Base-by-base conservation (phyloP, 163 green algal genomes). In the Volvox carteri region DNA sequence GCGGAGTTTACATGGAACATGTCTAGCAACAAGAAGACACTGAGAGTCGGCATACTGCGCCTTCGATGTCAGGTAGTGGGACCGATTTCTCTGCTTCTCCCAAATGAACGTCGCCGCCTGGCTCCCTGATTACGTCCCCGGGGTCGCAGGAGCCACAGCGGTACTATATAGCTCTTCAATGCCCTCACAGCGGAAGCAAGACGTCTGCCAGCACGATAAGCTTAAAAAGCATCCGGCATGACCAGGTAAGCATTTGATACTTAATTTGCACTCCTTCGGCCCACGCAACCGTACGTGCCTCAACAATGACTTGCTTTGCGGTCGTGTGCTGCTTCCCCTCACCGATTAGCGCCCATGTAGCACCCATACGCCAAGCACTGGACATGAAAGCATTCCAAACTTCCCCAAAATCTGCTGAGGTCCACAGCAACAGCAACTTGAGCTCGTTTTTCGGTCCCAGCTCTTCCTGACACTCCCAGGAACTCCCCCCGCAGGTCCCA, bases 141-240 rank as follows among this genome's bases (percentile, higher is more conserved):
- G 41, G n/a, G 85, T n/a, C 33, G 18, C 90, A 93, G 90, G 83
- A 93, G 42, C 65, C 90, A 28, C 76, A 83, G 14, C 84, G 76
- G 14, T 93, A 93, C 84, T 86, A 90, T 72, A 42, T 93, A 14
- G 74, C 42, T 46, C 8, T 93, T 0, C 86, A 92, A 30, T 67
- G 90, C 28, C 46, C 90, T 0, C 25, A 50, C 0, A 44, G 41
- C 25, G 54, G 81, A 0, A 77, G 88, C 41, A 9, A 67, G 16
- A 60, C 90, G 6, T 39, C 86, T 2, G 90, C 44, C 33, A 52
- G 87, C 2, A 56, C 46, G 50, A 37, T 70, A 11, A 52, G 44
- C 12, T n/a, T 65, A 5, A 67, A 37, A 19, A 58, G 37, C 16
- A 23, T 30, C 8, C 8, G 6, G 7, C n/a, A 35, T 0, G n/a